Base-by-base conservation (phyloP, 1,284 basidiomycete genomes). In the Tilletia setariae region DNA sequence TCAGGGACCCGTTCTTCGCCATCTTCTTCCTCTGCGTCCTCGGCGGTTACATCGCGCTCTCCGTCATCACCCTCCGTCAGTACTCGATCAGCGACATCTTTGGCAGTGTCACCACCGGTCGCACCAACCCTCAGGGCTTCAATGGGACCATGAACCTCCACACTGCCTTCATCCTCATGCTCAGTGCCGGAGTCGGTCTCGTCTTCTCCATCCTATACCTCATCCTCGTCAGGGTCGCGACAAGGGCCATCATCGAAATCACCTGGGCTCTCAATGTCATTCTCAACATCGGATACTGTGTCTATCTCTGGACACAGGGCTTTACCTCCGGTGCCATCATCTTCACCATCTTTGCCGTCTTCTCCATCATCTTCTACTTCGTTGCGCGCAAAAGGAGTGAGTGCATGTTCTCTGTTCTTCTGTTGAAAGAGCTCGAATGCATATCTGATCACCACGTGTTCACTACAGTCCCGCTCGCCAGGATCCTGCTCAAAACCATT, bases 111-210 rank as follows among this genome's bases (percentile, higher is more conserved):
- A 74, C 79, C 47, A 61, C 19, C 32, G 56, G 56, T 11, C 51
- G 51, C n/a, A 7, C 19, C 7, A 67, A 53, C 23, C 35, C 21
- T 15, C 51, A 93, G 90, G 13, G 89, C 91, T 35, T 87, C 92
- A 74, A 92, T 90, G 21, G 91, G 94, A 85, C 83, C 86, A 21
- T 90, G 92, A 82, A 86, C 94, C 69, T 71, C 15, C 82, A 84
- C 85, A 86, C 89, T 0, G 85, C 87, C 8, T 90, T 90, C 79
- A 86, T 94, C 43, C 86, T 93, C 51, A 85, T 90, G 51, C 82
- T 90, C 59, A 87, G 89, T 66, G 87, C 87, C 15, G 90, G 85
- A 6, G 85, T 88, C 28, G 89, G 87, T 1, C 82, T 90, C 19
- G 79, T 89, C 16, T 86, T 90, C 11, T 80, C 83, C 1, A 66